Evolutionary conservation across 192 early-diverging fungal species (phyloP), one percentile per base, ranked within the genome.

Genomic region (Funneliformis geosporum): DNA sequence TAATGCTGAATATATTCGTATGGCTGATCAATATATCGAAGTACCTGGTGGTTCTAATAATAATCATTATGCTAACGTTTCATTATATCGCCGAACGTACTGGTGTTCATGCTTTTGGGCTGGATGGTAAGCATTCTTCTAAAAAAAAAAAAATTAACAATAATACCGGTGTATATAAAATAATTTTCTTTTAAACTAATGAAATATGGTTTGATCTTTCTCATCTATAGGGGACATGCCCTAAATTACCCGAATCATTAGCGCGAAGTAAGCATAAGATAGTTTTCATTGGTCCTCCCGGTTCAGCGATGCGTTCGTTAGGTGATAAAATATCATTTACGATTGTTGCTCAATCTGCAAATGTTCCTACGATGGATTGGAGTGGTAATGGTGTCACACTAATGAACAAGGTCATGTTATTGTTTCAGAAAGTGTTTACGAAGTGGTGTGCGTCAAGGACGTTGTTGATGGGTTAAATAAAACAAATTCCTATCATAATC

Each of bases 311-410:
- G 98, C 92, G n/a, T n/a, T n/a, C n/a, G n/a, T n/a, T n/a, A n/a
- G n/a, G n/a, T 78, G 98, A 99, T 87, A 99, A 99, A 85, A 99
- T 99, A 81, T 97, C 98, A 18, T 99, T 97, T 38, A 98, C 98
- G 7, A 98, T 99, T 80, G 98, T 99, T 33, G 98, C 98, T 28
- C 98, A 99, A 87, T 93, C 92, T 76, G 98, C 98, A 50, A 84
- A n/a, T n/a, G n/a, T n/a, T n/a, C n/a, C n/a, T n/a, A n/a, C n/a
- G 59, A 95, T 98, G 89, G 91, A 91, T 64, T 99, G 98, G 98
- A 93, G n/a, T n/a, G n/a, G n/a, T n/a, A n/a, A 90, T 73, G n/a
- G 90, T 83, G 98, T 60, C 92, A 97, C 81, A 82, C 85, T n/a
- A n/a, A n/a, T n/a, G n/a, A n/a, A 25, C 81, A 89, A 44, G 94